Base-by-base conservation (phyloP, 495 filamentous ascomycete species). In the Penicillium paradoxum region DNA sequence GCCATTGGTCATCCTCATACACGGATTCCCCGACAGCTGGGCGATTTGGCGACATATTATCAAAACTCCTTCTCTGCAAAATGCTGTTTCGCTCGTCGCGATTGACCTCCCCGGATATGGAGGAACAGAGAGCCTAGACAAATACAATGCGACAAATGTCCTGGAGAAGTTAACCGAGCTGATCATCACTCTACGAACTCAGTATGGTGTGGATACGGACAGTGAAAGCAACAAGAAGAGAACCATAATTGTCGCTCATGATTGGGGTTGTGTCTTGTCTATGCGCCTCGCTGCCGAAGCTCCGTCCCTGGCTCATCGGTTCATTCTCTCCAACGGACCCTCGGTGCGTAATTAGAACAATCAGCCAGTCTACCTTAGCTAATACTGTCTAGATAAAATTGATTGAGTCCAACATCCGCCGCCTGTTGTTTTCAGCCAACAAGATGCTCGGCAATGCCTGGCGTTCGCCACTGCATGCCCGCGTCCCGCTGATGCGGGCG, bases 11-110 rank as follows among this genome's bases (percentile, higher is more conserved):
- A 74, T 83, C 32, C 77, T 82, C 60, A 68, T 83, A 24, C 80
- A 83, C 57, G 80, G 80, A 27, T 83, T 81, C 49, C 80, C 80
- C 7, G 80, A 83, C 56, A 80, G 76, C 49, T 81, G 75, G 72
- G 68, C 69, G 1, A 54, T 81, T 22, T 83, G 78, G 78, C 72
- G 71, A 27, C 55, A 74, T 25, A 61, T 81, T 8, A 50, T 75
- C 2, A 49, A 30, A 19, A 72, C 70, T 0, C 18, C 59, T 4
- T 33, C 54, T 18, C 64, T 80, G 4, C 70, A 64, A 19, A 18
- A 67, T 11, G 27, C 62, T 13, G 66, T 72, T 13, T 68, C 64
- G 6, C 21, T 81, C 9, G 71, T 82, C 34, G 78, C 77, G 0
- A 65, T 82, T 46, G 80, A 83, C 49, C 59, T 83, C 3, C 80